phyloP scores from a whole-genome alignment of 495 filamentous ascomycete species.

The Hypoxylon perforatum region DNA sequence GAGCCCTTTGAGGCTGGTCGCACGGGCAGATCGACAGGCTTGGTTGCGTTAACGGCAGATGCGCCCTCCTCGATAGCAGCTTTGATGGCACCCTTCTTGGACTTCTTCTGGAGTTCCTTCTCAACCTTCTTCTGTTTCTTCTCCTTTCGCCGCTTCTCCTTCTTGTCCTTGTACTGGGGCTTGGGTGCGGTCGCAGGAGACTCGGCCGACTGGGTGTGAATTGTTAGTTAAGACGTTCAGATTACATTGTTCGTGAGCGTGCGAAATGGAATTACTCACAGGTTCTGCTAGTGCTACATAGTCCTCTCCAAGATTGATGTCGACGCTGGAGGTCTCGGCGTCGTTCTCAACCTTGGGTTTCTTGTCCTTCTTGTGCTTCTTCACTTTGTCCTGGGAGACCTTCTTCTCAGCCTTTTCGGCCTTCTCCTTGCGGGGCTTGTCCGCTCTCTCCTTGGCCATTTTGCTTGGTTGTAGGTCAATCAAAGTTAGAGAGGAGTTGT shows the following conservation, averaged over 20 bases:
- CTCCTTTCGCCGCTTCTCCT: not conserved
- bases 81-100: slow-evolving; percentile 11
- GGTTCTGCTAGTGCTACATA: not conserved
- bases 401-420: slow-evolving; percentile 33
- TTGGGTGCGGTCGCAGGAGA: not conserved
- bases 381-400: slow-evolving; percentile 38
- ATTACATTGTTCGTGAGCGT: not conserved
- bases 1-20: not conserved
- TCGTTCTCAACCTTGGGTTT: slow-evolving; percentile 3
- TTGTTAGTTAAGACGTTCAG: not conserved
- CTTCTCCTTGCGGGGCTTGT: slow-evolving; percentile 29
- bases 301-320: not conserved
- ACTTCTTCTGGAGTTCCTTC: slow-evolving; percentile 8
- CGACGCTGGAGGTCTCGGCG: not conserved
- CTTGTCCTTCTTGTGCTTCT: slow-evolving; percentile 40
- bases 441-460: slow-evolving; percentile 33
- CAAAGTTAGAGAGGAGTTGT: not conserved
- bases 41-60: not conserved
- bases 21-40: not conserved
- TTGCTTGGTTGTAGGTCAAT: not conserved
- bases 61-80: not conserved
- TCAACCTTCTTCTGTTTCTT: slow-evolving; percentile 21
- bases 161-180: slow-evolving; percentile 1
- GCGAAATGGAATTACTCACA: slow-evolving; percentile 15
- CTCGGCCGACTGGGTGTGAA: not conserved